phyloP scores from a whole-genome alignment of 164 flowering plant species.

The Umbilicus rupestris region DNA sequence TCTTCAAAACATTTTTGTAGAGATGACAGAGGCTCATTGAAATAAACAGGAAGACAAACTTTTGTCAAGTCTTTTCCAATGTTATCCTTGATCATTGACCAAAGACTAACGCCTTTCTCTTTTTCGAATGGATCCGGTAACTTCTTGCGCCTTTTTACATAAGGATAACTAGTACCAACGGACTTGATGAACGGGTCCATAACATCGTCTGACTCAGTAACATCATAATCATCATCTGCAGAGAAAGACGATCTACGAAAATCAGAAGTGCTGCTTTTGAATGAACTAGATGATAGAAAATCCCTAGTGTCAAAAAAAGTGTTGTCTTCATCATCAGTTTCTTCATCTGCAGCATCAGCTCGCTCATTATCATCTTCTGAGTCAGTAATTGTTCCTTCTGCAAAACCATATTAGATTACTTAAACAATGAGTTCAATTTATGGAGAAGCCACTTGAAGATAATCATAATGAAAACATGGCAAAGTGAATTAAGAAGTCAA shows the following conservation, averaged over 20 bases:
- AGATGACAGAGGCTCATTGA: constrained; percentile 89
- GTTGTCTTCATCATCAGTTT: constrained; percentile 81
- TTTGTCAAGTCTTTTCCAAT: constrained; percentile 89
- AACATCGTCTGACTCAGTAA: constrained; percentile 43
- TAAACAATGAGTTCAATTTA: not conserved
- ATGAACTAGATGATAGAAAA: constrained; percentile 85
- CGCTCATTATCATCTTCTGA: constrained; percentile 91
- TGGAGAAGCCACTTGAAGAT: not conserved
- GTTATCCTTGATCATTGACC: constrained; percentile 96
- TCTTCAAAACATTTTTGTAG: constrained; percentile 95
- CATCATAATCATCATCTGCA: constrained; percentile 51
- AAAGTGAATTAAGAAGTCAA: not conserved
- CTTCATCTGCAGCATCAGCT: constrained; percentile 82
- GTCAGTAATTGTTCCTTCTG: constrained; percentile 76
- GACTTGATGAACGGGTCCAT: constrained; percentile 52
- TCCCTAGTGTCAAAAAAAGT: constrained; percentile 88
- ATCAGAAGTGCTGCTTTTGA: constrained; percentile 85
- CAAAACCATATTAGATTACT: constrained; percentile 7
- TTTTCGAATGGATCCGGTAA: constrained; percentile 89
- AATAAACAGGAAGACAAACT: constrained; percentile 93
- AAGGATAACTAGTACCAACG: constrained; percentile 53
- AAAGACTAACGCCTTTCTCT: constrained; percentile 91
- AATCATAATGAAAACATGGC: not conserved
- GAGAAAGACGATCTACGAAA: constrained; percentile 60
- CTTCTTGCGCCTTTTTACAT: constrained; percentile 77